Evolutionary conservation across 768 basidiomycete genomes (phyloP).

Genomic region (Coprinopsis cinerea): DNA sequence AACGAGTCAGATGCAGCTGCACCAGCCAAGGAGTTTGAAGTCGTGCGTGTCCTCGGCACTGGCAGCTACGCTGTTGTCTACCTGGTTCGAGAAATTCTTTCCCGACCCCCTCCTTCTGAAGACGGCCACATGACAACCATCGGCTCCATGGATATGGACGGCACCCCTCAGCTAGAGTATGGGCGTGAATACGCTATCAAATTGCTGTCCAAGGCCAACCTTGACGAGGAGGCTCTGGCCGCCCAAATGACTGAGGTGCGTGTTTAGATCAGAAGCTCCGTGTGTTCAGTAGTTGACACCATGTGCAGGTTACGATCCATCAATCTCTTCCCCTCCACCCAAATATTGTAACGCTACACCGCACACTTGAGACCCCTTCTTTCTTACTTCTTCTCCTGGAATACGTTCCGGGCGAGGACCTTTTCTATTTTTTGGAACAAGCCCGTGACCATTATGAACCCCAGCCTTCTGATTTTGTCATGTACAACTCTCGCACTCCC

Average conservation of each 20-base stretch:
- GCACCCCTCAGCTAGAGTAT: slow-evolving; percentile 43
- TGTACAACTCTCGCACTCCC: slow-evolving; percentile 62
- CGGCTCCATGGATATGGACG: slow-evolving; percentile 50
- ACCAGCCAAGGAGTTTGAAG: slow-evolving; percentile 70
- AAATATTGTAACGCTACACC: slow-evolving; percentile 93
- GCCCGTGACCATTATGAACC: slow-evolving; percentile 80
- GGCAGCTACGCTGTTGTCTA: slow-evolving; percentile 95
- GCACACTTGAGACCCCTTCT: slow-evolving; percentile 86
- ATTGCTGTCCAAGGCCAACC: slow-evolving; percentile 90
- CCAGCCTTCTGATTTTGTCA: slow-evolving; percentile 35
- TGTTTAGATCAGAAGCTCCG: slow-evolving; percentile 10
- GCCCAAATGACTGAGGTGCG: slow-evolving; percentile 88
- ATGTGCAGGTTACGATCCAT: slow-evolving; percentile 79
- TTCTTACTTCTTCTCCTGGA: slow-evolving; percentile 92
- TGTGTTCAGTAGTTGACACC: slow-evolving; percentile 14
- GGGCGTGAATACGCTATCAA: slow-evolving; percentile 92
- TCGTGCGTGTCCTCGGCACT: slow-evolving; percentile 78
- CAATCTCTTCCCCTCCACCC: slow-evolving; percentile 85
- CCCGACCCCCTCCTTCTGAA: slow-evolving; percentile 41
- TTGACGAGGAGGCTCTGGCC: slow-evolving; percentile 79
- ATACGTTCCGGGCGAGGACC: slow-evolving; percentile 93
- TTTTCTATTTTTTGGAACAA: slow-evolving; percentile 98
- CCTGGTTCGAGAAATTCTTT: slow-evolving; percentile 71
- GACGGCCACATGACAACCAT: slow-evolving; percentile 54
- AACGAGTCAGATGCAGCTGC: slow-evolving; percentile 29